Evolutionary conservation across 2,329 filamentous ascomycete species (phyloP).

Genomic region (Nemania sp.): DNA sequence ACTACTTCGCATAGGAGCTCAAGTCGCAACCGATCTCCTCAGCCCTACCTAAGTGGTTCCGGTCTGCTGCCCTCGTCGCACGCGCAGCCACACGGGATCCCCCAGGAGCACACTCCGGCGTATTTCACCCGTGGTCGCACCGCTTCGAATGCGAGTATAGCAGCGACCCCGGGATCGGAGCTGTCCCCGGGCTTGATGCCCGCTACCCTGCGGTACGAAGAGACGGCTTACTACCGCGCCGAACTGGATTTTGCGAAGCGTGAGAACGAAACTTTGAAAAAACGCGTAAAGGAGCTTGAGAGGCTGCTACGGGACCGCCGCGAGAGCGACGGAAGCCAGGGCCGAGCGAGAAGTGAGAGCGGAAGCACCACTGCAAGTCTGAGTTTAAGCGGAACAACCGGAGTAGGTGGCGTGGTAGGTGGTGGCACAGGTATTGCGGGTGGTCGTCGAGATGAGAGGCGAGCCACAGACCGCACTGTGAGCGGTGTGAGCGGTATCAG

Average conservation of each 20-base stretch:
- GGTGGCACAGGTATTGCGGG: slow-evolving; percentile 51
- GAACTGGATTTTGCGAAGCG: slow-evolving; percentile 65
- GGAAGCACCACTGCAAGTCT: slow-evolving; percentile 57
- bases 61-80: slow-evolving; percentile 46
- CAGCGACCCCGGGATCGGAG: slow-evolving; percentile 49
- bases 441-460: slow-evolving; percentile 44
- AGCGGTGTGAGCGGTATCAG: slow-evolving; percentile 50
- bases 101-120: slow-evolving; percentile 33
- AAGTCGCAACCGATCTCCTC: slow-evolving; percentile 46
- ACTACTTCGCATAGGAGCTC: slow-evolving; percentile 55
- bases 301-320: slow-evolving; percentile 53
- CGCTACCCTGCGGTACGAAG: slow-evolving; percentile 63
- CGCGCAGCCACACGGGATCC: slow-evolving; percentile 49
- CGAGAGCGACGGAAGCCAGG: slow-evolving; percentile 45
- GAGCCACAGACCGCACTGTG: slow-evolving; percentile 48
- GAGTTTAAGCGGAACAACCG: slow-evolving; percentile 43
- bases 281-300: slow-evolving; percentile 65
- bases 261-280: slow-evolving; percentile 66
- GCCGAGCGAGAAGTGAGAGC: slow-evolving; percentile 51
- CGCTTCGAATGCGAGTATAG: slow-evolving; percentile 45
- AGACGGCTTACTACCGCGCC: slow-evolving; percentile 60
- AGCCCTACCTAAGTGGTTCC: slow-evolving; percentile 36
- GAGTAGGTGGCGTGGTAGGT: slow-evolving; percentile 28
- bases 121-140: slow-evolving; percentile 41
- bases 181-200: slow-evolving; percentile 59